Base-by-base conservation (phyloP, 2,329 filamentous ascomycete species). In the Nemania sp. region DNA sequence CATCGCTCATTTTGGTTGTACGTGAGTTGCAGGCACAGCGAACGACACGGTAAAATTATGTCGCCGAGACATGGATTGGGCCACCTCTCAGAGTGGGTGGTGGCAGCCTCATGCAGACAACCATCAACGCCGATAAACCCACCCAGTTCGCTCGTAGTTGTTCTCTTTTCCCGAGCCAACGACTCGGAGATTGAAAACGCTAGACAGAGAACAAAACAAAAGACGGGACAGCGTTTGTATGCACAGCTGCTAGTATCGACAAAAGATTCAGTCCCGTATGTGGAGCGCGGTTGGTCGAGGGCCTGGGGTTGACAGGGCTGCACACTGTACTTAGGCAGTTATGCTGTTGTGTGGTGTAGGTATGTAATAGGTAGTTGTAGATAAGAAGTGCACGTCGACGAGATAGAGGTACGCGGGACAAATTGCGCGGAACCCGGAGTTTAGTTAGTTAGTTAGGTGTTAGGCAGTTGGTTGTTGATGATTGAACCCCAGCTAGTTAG, bases 1-100 rank as follows among this genome's bases (percentile, higher is more conserved):
- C 71, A 69, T 74, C 70, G 64, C 69, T 74, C 71, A 74, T 75
- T 70, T 69, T 74, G 66, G 69, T 63, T 55, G 54, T 68, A 63
- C 29, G 61, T 62, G 62, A 56, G 38, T 52, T 58, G 38, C 27
- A 56, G 45, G 52, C 35, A 68, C 13, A 56, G 68, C 60, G 68
- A 67, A 64, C 67, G 62, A 70, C 54, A 72, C 73, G 70, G 72
- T 70, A 74, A 72, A 73, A 75, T 73, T 76, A 74, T 75, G 72
- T 70, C 59, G 72, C 75, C 73, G 73, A 73, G 74, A 75, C 73
- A 75, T 73, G 73, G 74, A 73, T 74, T 68, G 74, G 74, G 73
- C 74, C 73, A 76, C 73, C 71, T 75, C 67, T 66, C 66, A 71
- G 70, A 67, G 70, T 71, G 67, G 68, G 62, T 55, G 68, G 62